phyloP scores from a whole-genome alignment of 441 rosid genomes.

The Jatropha podagrica region DNA sequence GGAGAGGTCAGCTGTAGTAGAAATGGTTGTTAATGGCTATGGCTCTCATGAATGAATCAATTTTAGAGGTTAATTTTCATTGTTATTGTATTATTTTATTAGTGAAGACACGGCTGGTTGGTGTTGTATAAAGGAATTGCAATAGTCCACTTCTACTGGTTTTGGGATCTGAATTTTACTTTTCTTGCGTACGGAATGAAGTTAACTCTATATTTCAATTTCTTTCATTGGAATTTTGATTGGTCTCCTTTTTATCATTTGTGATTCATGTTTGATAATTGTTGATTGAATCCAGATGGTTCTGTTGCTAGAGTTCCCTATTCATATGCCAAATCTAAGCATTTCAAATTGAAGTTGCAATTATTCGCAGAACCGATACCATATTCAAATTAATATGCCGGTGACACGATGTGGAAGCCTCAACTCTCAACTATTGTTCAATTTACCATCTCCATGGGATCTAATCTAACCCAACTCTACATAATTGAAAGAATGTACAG shows the following conservation, averaged over 20 bases:
- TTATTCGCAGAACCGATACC: background rate
- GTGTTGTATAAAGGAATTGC: background rate
- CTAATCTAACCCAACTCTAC: background rate
- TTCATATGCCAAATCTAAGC: background rate
- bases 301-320: background rate
- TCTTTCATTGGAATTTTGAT: background rate
- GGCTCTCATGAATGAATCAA: conserved; percentile 51
- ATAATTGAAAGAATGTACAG: background rate
- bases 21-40: conserved; percentile 47
- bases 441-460: background rate
- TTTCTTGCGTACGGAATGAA: background rate
- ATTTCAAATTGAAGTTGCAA: background rate
- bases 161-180: background rate
- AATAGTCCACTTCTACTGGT: background rate
- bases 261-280: background rate
- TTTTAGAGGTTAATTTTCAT: background rate
- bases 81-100: conserved; percentile 4
- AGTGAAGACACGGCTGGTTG: background rate
- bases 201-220: background rate
- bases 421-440: background rate
- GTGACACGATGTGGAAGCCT: background rate
- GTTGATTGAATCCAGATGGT: background rate
- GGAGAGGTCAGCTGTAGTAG: conserved; percentile 36
- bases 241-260: background rate
- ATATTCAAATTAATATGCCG: background rate